Base-by-base conservation (phyloP, 169 alveolate species). In the Plasmodium billcollinsi region DNA sequence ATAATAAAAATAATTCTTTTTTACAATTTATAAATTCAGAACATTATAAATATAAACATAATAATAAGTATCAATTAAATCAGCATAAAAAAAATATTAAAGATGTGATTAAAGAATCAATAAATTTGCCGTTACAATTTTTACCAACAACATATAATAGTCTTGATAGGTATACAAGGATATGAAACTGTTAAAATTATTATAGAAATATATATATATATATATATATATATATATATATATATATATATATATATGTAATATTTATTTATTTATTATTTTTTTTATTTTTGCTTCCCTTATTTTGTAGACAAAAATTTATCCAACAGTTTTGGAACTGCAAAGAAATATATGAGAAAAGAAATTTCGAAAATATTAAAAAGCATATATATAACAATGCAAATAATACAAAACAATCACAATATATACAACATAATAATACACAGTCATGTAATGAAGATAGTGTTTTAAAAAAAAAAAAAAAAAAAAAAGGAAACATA, bases 61-160 rank as follows among this genome's bases (percentile, higher is more conserved):
- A 80, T 21, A 9, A 29, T 49, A 33, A 18, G 26, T 14, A 56
- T 50, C 45, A 18, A 18, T 9, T 80, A 66, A 15, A 63, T 18
- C 85, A 66, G 5, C 73, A 69, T 72, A 69, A 72, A 56, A 66
- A 39, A 50, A 69, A n/a, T 43, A 80, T 80, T 26, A 80, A 29
- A 33, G 90, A 80, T 18, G 69, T 80, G 26, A 69, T 80, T 69
- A 80, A 61, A 43, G 54, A 80, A 3, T 80, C 90, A n/a, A 47
- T 80, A 24, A 80, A 80, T 54, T 62, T 80, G 3, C 90, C 90
- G 14, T 18, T 49, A 2, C 85, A 61, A 49, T 18, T 54, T 39
- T 4, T 80, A 39, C 90, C 90, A 49, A 80, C 90, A 2, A 69
- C 72, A 18, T 80, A 80, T 15, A 50, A 70, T 67, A 80, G 90